A percentile compares a stretch with the other conserved stretches of the same genome.
phyloP scores from a whole-genome alignment of 768 basidiomycete species.

The Auricularia cornea region DNA sequence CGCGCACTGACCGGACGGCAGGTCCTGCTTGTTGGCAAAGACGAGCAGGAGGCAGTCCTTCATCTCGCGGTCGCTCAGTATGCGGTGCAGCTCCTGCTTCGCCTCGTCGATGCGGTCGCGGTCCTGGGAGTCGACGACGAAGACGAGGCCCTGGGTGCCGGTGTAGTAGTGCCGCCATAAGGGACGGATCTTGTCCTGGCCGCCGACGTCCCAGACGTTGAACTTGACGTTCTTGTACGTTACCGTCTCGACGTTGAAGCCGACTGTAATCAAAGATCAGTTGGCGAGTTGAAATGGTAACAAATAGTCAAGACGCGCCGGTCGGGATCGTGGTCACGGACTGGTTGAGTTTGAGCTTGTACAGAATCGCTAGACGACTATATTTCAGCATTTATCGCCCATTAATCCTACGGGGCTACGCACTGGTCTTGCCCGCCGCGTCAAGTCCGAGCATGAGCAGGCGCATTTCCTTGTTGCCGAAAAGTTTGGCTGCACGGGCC shows the following conservation, averaged over 20 bases:
- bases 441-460: constrained; percentile 95
- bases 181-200: constrained; percentile 99
- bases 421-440: constrained; percentile 97
- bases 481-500: constrained; percentile 65
- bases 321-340: constrained; percentile 98
- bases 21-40: constrained; percentile 99
- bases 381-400: neutral
- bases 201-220: constrained; percentile 95
- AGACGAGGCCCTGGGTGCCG: constrained; percentile 95
- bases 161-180: constrained; percentile 99
- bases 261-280: no score
- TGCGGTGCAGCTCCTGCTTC: constrained; percentile 89
- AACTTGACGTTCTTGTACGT: constrained; percentile 98
- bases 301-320: constrained; percentile 37
- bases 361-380: constrained; percentile 70
- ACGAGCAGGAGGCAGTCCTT: constrained; percentile 93
- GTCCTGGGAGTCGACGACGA: constrained; percentile 96
- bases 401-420: constrained; percentile 24
- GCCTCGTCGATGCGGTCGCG: constrained; percentile 94
- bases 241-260: constrained; percentile 98
- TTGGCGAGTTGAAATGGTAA: no score
- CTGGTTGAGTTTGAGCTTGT: constrained; percentile 98
- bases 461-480: constrained; percentile 99
- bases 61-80: constrained; percentile 96
- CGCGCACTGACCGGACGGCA: constrained; percentile 71